phyloP scores from a whole-genome alignment of 768 basidiomycete species.

The Boletus sp. region DNA sequence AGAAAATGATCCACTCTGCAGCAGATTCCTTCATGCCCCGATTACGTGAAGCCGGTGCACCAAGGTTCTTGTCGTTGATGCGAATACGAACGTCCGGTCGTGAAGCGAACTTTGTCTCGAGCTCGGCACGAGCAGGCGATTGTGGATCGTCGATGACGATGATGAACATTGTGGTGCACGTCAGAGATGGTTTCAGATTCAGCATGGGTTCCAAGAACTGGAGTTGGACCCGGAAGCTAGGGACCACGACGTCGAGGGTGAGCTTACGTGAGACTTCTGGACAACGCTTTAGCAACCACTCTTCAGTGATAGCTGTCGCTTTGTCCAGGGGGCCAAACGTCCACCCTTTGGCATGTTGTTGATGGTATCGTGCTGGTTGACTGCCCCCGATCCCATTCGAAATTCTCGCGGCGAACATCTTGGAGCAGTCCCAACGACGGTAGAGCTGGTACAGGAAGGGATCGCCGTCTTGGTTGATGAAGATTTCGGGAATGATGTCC shows the following conservation, averaged over 20 bases:
- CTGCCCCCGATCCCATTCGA: slow-evolving; percentile 48
- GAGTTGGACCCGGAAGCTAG: slow-evolving; percentile 54
- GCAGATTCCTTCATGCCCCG: slow-evolving; percentile 53
- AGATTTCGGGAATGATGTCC: slow-evolving; percentile 47
- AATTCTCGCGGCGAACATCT: slow-evolving; percentile 43
- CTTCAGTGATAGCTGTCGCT: slow-evolving; percentile 36
- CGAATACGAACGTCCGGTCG: slow-evolving; percentile 56
- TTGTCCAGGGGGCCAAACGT: slow-evolving; percentile 45
- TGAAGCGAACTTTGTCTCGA: slow-evolving; percentile 39
- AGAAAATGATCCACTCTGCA: slow-evolving; percentile 56
- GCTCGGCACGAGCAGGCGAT: slow-evolving; percentile 38
- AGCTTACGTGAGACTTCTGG: slow-evolving; percentile 34
- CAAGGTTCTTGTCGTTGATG: slow-evolving; percentile 44
- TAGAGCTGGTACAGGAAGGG: slow-evolving; percentile 61
- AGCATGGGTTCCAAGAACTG: slow-evolving; percentile 45
- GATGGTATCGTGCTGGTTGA: slow-evolving; percentile 44
- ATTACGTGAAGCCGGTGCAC: slow-evolving; percentile 56
- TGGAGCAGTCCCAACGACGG: slow-evolving; percentile 51
- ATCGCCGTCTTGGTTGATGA: slow-evolving; percentile 60
- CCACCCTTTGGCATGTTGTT: slow-evolving; percentile 46
- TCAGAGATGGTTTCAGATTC: slow-evolving; percentile 39
- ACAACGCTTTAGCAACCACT: slow-evolving; percentile 35
- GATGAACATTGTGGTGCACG: slow-evolving; percentile 53
- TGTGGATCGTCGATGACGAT: slow-evolving; percentile 56
- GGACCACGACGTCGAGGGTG: slow-evolving; percentile 55